Conservation (phyloP, 176 grass and related monocot genomes). For the Carex pumila region DNA sequence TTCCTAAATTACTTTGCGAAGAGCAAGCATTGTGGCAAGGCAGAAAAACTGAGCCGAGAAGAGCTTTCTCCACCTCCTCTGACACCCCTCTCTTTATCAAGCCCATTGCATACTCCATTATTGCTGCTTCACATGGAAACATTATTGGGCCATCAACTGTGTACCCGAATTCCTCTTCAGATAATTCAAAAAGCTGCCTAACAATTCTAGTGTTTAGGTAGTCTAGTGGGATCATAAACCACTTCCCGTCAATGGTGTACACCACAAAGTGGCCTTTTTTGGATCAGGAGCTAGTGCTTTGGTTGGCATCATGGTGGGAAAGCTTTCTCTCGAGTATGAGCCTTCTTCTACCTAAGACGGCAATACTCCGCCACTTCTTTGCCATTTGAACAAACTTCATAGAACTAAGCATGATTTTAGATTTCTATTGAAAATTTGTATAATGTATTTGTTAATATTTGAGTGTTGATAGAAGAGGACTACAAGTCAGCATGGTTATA, state of each 20-base stretch:
- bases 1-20: not conserved
- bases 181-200: conserved; percentile 42
- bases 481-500: not conserved
- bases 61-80: conserved; percentile 47
- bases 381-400: conserved; percentile 41
- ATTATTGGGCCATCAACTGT: conserved; percentile 39
- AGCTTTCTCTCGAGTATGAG: not conserved
- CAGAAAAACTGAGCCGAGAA: conserved; percentile 33
- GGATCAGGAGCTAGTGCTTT: not conserved
- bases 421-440: not conserved
- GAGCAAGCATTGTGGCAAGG: conserved; percentile 23
- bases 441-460: not conserved
- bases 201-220: conserved; percentile 41
- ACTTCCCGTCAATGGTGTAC: conserved; percentile 22
- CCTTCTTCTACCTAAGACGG: conserved; percentile 28
- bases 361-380: conserved; percentile 42
- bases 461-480: conserved; percentile 1
- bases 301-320: not conserved
- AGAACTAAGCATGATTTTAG: conserved; percentile 15
- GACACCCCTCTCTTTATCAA: conserved; percentile 49
- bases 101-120: conserved; percentile 54
- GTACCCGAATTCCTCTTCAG: conserved; percentile 51
- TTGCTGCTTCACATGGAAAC: conserved; percentile 41
- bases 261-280: conserved; percentile 37
- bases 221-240: conserved; percentile 41